Conservation (phyloP, 2,329 filamentous ascomycete species). For the Ophiostoma tasmaniense region DNA sequence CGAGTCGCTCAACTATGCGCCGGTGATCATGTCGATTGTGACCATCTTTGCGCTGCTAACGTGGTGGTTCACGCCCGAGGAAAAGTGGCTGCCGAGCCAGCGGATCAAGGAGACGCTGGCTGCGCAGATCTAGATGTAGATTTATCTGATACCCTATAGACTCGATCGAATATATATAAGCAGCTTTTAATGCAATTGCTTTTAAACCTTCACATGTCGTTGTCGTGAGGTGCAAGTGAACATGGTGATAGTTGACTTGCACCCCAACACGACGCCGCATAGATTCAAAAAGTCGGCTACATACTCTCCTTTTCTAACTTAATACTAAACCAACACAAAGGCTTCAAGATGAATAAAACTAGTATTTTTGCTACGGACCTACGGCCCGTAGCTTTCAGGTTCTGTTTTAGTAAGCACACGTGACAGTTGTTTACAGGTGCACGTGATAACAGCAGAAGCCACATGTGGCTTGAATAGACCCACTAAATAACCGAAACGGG, state of each 20-base stretch:
- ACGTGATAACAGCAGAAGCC: no score
- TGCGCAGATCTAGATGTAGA: constrained; percentile 3
- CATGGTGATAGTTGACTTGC: not conserved
- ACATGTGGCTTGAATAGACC: no score
- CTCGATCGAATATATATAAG: no score
- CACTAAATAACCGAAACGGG: no score
- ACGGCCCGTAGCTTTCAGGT: no score
- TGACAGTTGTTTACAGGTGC: no score
- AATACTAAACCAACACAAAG: not conserved
- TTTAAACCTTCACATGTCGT: no score
- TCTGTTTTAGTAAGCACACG: no score
- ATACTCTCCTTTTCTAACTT: not conserved
- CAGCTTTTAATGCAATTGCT: no score
- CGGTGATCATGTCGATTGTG: constrained; percentile 17
- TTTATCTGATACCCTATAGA: no score
- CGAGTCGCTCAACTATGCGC: constrained; percentile 18
- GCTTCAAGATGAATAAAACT: not conserved
- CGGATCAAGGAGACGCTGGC: constrained; percentile 11
- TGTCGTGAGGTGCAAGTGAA: not conserved
- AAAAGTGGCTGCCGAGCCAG: constrained; percentile 17
- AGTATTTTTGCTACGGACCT: no score
- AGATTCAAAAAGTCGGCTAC: not conserved
- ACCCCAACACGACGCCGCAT: not conserved
- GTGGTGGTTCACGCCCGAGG: constrained; percentile 16
- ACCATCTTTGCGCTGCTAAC: constrained; percentile 17